These are phyloP conservation scores for Durusdinium trenchii DNA, from an alignment of 73 alveolate species.

Conservation along the genomic window DNA sequence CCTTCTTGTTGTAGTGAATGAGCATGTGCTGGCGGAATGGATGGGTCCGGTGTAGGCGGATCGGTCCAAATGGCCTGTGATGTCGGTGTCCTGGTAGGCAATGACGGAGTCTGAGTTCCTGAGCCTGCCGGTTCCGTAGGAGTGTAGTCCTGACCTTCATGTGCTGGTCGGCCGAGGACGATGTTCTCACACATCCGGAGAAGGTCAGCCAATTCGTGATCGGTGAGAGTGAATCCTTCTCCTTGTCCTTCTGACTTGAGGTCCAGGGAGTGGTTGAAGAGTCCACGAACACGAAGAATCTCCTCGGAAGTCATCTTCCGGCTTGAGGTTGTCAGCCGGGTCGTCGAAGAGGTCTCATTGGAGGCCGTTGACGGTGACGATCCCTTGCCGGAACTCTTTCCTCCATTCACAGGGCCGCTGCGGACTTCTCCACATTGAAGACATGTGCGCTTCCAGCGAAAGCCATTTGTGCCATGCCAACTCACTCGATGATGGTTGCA, in stretches of 20 bases:
- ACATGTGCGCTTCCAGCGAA: background rate
- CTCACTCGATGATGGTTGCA: background rate
- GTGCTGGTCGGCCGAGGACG: background rate
- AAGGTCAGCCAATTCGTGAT: background rate
- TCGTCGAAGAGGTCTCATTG: too few relatives aligned
- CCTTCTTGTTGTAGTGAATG: background rate
- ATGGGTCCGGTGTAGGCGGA: background rate
- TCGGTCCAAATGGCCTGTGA: background rate
- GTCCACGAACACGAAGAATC: background rate
- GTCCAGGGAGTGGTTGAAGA: background rate
- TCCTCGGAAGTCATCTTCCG: background rate
- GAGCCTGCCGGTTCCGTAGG: background rate
- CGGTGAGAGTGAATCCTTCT: background rate
- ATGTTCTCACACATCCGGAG: too few relatives aligned
- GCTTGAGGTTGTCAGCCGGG: too few relatives aligned
- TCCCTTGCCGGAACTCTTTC: background rate
- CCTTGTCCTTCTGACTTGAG: background rate
- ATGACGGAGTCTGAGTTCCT: background rate
- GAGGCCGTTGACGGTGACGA: background rate
- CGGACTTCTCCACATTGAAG: background rate
- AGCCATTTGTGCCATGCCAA: background rate
- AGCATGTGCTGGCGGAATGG: background rate
- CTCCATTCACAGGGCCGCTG: background rate
- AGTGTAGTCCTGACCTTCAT: background rate
- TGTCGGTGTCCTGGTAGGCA: background rate